Evolutionary conservation across 345 rosid species (phyloP).

Genomic region (Salix caprea): DNA sequence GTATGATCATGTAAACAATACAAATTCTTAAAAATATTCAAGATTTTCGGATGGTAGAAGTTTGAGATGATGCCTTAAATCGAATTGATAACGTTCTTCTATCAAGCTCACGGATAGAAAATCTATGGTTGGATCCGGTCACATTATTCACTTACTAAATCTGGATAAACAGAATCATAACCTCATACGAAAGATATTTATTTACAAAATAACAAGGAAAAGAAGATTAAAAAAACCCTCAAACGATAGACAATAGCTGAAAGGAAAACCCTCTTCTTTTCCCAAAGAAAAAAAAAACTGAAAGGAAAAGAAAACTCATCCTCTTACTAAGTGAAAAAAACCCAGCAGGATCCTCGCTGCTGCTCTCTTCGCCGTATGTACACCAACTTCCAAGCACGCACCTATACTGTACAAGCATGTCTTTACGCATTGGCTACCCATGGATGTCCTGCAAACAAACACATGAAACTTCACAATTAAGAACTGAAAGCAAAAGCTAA

Average conservation of each 20-base stretch:
- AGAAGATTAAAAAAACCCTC: neutral
- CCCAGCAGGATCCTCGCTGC: neutral
- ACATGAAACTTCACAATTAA: neutral
- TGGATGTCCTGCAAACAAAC: constrained; percentile 19
- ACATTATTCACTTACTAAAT: no score
- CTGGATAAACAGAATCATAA: no score
- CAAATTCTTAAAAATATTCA: no score
- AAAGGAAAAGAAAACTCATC: neutral
- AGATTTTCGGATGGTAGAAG: no score
- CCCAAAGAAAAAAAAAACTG: neutral
- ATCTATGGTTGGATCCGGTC: no score
- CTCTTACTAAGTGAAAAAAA: neutral
- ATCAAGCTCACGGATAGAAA: no score
- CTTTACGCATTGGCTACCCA: constrained; percentile 10
- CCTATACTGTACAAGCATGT: neutral
- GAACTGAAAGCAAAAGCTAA: neutral
- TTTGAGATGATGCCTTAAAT: no score
- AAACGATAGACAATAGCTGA: neutral
- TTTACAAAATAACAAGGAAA: no score
- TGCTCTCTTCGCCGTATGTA: neutral
- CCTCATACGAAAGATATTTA: neutral
- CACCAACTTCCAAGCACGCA: no score
- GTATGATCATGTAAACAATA: no score
- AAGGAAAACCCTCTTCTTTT: neutral
- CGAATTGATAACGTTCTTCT: no score